A percentile compares a stretch with the other conserved stretches of the same genome.
phyloP scores from a whole-genome alignment of 495 filamentous ascomycete genomes.

The Evansstolkia leycettana region DNA sequence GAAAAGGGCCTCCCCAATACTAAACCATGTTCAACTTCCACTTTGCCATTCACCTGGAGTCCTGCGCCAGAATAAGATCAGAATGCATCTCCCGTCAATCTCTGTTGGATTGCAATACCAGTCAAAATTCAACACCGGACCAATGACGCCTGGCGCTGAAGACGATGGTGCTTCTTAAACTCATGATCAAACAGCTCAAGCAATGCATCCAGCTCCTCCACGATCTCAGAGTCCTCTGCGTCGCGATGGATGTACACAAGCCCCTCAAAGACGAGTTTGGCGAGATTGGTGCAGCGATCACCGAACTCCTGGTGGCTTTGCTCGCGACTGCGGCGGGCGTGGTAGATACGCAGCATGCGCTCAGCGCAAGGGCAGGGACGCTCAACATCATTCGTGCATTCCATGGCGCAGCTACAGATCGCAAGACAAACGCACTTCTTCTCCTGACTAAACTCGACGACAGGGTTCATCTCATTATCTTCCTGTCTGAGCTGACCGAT shows the following conservation, averaged over 20 bases:
- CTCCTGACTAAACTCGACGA: constrained; percentile 16
- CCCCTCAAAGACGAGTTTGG: constrained; percentile 18
- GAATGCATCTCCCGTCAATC: no score
- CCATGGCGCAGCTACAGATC: constrained; percentile 18
- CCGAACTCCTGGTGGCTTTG: constrained; percentile 8
- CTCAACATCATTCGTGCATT: constrained; percentile 19
- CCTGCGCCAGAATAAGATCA: no score
- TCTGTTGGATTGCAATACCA: no score
- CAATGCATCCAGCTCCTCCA: constrained; percentile 9
- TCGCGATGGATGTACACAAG: constrained; percentile 10
- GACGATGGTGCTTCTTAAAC: constrained; percentile 16
- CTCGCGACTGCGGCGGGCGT: constrained; percentile 9
- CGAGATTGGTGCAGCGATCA: constrained; percentile 13
- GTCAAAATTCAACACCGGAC: no score
- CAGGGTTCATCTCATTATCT: constrained; percentile 7
- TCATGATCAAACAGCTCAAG: constrained; percentile 14
- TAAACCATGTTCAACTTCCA: no score
- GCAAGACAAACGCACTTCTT: constrained; percentile 24
- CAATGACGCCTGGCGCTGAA: not conserved
- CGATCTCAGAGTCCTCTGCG: constrained; percentile 7
- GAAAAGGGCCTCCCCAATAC: no score
- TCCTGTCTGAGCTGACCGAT: constrained; percentile 25
- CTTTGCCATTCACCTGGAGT: no score
- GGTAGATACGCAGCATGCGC: constrained; percentile 19
- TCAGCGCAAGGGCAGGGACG: constrained; percentile 23